Conservation (phyloP, 768 basidiomycete species). For the Crucibulum laeve region DNA sequence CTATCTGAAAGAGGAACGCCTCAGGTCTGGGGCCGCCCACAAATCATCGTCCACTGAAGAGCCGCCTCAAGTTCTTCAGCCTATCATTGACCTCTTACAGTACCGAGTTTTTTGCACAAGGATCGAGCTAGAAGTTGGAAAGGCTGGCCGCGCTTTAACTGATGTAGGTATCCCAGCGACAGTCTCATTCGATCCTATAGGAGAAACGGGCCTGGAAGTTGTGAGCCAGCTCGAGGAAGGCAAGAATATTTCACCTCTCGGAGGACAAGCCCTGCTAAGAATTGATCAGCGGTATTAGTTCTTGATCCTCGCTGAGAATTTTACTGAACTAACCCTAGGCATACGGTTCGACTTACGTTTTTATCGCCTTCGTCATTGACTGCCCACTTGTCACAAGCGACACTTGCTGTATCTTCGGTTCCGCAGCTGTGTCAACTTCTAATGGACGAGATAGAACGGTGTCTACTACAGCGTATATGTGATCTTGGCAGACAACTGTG, state of each 20-base stretch:
- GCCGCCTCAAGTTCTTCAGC: conserved; percentile 58
- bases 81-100: conserved; percentile 75
- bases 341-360: conserved; percentile 73
- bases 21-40: conserved; percentile 18
- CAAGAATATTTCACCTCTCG: conserved; percentile 40
- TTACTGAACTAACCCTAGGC: conserved; percentile 31
- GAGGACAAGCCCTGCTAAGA: conserved; percentile 70
- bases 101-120: conserved; percentile 71
- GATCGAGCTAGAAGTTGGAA: conserved; percentile 53
- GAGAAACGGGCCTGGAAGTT: conserved; percentile 61
- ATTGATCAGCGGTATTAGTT: conserved; percentile 57
- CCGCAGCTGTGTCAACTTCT: conserved; percentile 74
- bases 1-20: conserved; percentile 36
- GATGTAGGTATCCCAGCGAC: conserved; percentile 50
- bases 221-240: conserved; percentile 41
- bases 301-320: background rate
- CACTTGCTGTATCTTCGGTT: conserved; percentile 66
- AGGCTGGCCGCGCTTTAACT: conserved; percentile 42
- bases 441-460: conserved; percentile 71
- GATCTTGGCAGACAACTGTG: conserved; percentile 55
- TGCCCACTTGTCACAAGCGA: conserved; percentile 81
- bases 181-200: conserved; percentile 59
- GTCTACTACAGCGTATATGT: conserved; percentile 65
- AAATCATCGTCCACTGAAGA: background rate
- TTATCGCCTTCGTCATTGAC: conserved; percentile 69